Evolutionary conservation across 306 rosid genomes (phyloP).

Genomic region (Hippophae rhamnoides): DNA sequence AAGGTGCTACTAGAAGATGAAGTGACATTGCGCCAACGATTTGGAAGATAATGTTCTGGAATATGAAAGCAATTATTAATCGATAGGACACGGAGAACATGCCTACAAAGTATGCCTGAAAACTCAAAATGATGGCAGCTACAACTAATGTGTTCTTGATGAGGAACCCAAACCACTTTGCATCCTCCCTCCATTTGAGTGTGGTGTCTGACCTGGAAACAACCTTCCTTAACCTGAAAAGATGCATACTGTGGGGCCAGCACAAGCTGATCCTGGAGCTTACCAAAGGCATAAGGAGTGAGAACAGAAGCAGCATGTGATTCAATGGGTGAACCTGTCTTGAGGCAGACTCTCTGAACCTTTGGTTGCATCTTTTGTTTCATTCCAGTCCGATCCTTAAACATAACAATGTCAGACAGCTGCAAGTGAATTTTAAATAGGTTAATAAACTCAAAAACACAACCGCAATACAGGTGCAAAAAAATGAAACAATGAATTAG

Average conservation of each 20-base stretch:
- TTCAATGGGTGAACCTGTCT: slow-evolving; percentile 82
- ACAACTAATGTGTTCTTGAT: slow-evolving; percentile 67
- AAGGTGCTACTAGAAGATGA: slow-evolving; percentile 35
- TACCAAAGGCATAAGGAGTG: slow-evolving; percentile 63
- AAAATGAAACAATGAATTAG: slow-evolving; percentile 7
- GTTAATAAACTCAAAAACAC: not conserved
- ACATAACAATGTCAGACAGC: slow-evolving; percentile 58
- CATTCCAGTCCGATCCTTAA: slow-evolving; percentile 52
- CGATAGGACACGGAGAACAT: slow-evolving; percentile 68
- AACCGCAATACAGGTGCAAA: not conserved
- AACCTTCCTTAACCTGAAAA: slow-evolving; percentile 51
- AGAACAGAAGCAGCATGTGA: slow-evolving; percentile 74
- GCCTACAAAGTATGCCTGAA: slow-evolving; percentile 54
- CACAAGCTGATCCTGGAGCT: slow-evolving; percentile 80
- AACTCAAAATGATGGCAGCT: slow-evolving; percentile 15
- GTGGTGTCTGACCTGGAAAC: slow-evolving; percentile 83
- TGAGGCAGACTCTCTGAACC: slow-evolving; percentile 59
- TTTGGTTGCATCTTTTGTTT: slow-evolving; percentile 65
- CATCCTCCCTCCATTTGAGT: slow-evolving; percentile 70
- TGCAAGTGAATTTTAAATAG: slow-evolving; percentile 13
- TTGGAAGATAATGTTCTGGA: slow-evolving; percentile 58
- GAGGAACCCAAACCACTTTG: slow-evolving; percentile 67
- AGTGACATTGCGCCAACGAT: slow-evolving; percentile 47
- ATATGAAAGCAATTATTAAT: slow-evolving; percentile 76
- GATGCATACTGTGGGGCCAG: slow-evolving; percentile 82